These are phyloP conservation scores for Mangifera indica DNA, from an alignment of 345 rosid genomes.

Conservation along the genomic window DNA sequence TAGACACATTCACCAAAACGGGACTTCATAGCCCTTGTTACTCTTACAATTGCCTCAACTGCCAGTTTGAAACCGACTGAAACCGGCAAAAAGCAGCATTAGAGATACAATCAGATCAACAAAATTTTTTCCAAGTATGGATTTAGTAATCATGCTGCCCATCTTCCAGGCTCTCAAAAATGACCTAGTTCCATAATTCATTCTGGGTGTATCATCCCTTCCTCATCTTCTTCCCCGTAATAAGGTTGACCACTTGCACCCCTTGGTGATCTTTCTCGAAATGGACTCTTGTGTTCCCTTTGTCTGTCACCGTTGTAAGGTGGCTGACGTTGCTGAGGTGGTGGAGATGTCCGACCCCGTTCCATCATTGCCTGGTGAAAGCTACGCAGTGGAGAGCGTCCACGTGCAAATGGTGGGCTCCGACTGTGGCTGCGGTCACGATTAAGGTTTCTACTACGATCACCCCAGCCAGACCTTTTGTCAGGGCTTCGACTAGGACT, in stretches of 20 bases:
- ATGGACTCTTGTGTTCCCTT: conserved; percentile 8
- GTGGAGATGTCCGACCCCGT: conserved; percentile 27
- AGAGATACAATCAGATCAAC: background rate
- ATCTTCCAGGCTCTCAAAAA: background rate
- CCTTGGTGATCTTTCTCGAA: conserved; percentile 22
- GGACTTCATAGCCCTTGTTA: conserved; percentile 10
- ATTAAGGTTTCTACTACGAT: conserved; percentile 25
- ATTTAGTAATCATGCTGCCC: background rate
- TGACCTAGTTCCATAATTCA: conserved; percentile 20
- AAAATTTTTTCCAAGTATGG: background rate
- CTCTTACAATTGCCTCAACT: background rate
- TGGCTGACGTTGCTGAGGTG: background rate
- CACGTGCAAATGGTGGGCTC: conserved; percentile 53
- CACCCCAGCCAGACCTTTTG: conserved; percentile 40
- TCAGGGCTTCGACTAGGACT: conserved; percentile 43
- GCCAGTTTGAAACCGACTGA: background rate
- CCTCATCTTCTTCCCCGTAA: conserved; percentile 40
- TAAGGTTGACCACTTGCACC: conserved; percentile 17
- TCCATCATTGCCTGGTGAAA: conserved; percentile 76
- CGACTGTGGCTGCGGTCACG: conserved; percentile 45
- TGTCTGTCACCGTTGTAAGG: background rate
- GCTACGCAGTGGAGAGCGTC: conserved; percentile 51
- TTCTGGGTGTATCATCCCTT: conserved; percentile 40
- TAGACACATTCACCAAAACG: conserved; percentile 14
- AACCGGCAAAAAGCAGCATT: background rate